Evolutionary conservation across 768 basidiomycete species (phyloP).

Genomic region (Leccinum broughii): DNA sequence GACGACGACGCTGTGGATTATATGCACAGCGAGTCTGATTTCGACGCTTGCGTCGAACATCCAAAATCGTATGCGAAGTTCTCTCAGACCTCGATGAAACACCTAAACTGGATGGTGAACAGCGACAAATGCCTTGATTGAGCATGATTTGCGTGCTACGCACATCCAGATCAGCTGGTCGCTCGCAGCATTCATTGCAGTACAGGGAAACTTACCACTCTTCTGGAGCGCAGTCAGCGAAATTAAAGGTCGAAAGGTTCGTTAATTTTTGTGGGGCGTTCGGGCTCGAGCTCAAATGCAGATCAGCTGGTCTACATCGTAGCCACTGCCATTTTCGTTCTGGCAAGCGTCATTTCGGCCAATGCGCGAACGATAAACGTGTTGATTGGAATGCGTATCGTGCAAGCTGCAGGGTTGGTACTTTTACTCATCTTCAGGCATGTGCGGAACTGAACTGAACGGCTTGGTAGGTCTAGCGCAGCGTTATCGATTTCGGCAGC

Average conservation of each 20-base stretch:
- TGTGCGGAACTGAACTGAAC: slow-evolving; percentile 1
- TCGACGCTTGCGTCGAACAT: slow-evolving; percentile 30
- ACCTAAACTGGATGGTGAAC: neutral
- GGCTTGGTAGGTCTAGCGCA: slow-evolving; percentile 53
- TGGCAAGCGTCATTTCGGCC: slow-evolving; percentile 59
- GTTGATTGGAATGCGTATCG: slow-evolving; percentile 64
- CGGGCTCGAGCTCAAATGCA: slow-evolving; percentile 4
- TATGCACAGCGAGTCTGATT: slow-evolving; percentile 27
- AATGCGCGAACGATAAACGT: slow-evolving; percentile 51
- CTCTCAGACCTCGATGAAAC: neutral
- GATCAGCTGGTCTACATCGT: slow-evolving; percentile 53
- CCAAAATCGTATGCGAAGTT: slow-evolving; percentile 29
- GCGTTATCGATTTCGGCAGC: slow-evolving; percentile 74
- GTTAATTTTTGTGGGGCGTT: slow-evolving; percentile 10
- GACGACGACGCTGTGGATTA: slow-evolving; percentile 30
- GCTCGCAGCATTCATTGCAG: slow-evolving; percentile 68
- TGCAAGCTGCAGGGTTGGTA: slow-evolving; percentile 66
- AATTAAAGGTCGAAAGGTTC: slow-evolving; percentile 71
- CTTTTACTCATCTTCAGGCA: slow-evolving; percentile 3
- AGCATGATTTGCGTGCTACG: slow-evolving; percentile 58
- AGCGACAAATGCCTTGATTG: slow-evolving; percentile 68
- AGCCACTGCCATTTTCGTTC: slow-evolving; percentile 51
- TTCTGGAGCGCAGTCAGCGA: slow-evolving; percentile 73
- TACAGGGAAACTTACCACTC: slow-evolving; percentile 69
- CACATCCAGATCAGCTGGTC: slow-evolving; percentile 63